A percentile compares a stretch with the other conserved stretches of the same genome.
Conservation (phyloP, 2,329 filamentous ascomycete species). For the Colletotrichum sp. region DNA sequence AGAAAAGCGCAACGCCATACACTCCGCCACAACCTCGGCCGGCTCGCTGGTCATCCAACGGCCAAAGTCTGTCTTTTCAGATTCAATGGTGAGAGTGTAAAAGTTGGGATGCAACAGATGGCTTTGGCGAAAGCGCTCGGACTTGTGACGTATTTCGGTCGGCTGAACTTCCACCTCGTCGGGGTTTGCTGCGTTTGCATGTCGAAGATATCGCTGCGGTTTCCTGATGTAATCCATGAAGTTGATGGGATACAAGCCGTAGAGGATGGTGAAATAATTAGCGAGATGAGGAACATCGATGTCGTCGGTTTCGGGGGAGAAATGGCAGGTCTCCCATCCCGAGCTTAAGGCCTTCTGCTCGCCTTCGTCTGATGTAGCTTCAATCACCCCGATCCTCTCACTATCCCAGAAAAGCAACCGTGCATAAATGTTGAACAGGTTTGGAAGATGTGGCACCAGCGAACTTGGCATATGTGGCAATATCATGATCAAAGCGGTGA, state of each 20-base stretch:
- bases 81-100: constrained; percentile 78
- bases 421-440: constrained; percentile 82
- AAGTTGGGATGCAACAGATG: constrained; percentile 87
- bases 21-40: constrained; percentile 80
- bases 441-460: constrained; percentile 70
- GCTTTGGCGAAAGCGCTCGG: constrained; percentile 74
- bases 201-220: constrained; percentile 77
- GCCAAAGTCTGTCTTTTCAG: constrained; percentile 77
- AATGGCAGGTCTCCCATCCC: constrained; percentile 69
- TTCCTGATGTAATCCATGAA: constrained; percentile 88
- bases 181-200: constrained; percentile 71
- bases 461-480: constrained; percentile 80
- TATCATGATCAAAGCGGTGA: constrained; percentile 81
- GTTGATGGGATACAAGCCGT: constrained; percentile 84
- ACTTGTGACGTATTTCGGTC: constrained; percentile 76
- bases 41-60: constrained; percentile 83
- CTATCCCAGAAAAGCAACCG: constrained; percentile 80
- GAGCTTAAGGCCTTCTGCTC: constrained; percentile 38
- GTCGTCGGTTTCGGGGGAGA: constrained; percentile 66
- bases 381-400: constrained; percentile 47
- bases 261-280: constrained; percentile 82
- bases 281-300: constrained; percentile 69
- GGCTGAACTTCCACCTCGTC: constrained; percentile 82
- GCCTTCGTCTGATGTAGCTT: constrained; percentile 42
- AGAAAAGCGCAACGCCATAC: constrained; percentile 68